Percentiles rank a stretch among this genome's conserved stretches.
These are phyloP conservation scores for Cryphonectria nitschkei DNA, from an alignment of 2,329 filamentous ascomycete species.

Conservation along the genomic window DNA sequence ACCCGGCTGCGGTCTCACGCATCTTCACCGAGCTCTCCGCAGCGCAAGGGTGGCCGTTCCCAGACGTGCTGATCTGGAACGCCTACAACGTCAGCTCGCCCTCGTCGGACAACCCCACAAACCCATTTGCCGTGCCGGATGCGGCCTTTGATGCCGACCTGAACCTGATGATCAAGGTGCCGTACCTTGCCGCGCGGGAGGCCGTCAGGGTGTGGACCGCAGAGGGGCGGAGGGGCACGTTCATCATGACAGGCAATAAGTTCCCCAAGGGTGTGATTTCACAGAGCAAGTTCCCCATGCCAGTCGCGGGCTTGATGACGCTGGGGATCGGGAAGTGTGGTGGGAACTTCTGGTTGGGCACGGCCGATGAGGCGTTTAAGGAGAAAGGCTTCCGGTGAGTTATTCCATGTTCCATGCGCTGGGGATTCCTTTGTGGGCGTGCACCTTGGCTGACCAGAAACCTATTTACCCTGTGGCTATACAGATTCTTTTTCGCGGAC, in stretches of 20 bases:
- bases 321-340: conserved; percentile 14
- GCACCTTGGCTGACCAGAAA: background rate
- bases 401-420: background rate
- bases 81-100: background rate
- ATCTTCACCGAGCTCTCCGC: background rate
- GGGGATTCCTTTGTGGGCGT: background rate
- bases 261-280: background rate
- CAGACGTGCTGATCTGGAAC: conserved; percentile 20
- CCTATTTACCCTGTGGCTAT: background rate
- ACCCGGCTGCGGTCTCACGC: background rate
- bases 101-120: conserved; percentile 7
- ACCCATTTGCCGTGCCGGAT: conserved; percentile 16
- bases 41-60: background rate
- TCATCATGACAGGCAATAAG: conserved; percentile 20
- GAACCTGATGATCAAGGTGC: conserved; percentile 6
- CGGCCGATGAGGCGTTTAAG: conserved; percentile 19
- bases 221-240: conserved; percentile 8
- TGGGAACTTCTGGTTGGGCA: conserved; percentile 10
- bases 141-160: conserved; percentile 11
- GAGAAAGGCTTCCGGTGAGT: conserved; percentile 21
- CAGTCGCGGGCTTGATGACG: conserved; percentile 3
- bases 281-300: background rate
- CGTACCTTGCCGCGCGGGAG: conserved; percentile 9
- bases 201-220: conserved; percentile 14
- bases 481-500: conserved; percentile 26